A percentile compares a stretch with the other conserved stretches of the same genome.
phyloP scores from a whole-genome alignment of 2,329 filamentous ascomycete genomes.

The Botrytis paeoniae region DNA sequence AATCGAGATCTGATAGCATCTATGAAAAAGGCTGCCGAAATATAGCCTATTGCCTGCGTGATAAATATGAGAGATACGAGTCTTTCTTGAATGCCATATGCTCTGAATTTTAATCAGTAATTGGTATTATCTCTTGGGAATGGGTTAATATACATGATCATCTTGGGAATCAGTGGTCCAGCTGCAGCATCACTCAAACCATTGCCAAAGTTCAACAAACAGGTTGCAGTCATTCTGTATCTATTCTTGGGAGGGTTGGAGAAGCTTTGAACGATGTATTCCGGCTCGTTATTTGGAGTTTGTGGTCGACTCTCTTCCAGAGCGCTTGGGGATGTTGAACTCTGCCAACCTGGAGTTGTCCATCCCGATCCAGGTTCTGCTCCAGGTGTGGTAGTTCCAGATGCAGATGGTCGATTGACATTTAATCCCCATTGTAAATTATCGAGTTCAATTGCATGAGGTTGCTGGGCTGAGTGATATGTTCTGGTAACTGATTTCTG shows the following conservation, averaged over 20 bases:
- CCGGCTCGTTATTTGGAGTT: slow-evolving; percentile 43
- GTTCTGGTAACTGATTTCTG: slow-evolving; percentile 33
- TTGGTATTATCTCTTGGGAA: neutral
- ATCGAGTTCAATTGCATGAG: slow-evolving; percentile 33
- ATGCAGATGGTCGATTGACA: slow-evolving; percentile 25
- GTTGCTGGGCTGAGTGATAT: slow-evolving; percentile 35
- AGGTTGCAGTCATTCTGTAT: slow-evolving; percentile 63
- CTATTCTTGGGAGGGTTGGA: slow-evolving; percentile 65
- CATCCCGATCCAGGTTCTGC: slow-evolving; percentile 8
- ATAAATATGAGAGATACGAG: slow-evolving; percentile 81
- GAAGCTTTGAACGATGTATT: slow-evolving; percentile 53
- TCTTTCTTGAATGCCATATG: slow-evolving; percentile 15
- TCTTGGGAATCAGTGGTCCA: slow-evolving; percentile 77
- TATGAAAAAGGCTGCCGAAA: slow-evolving; percentile 66
- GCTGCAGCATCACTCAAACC: slow-evolving; percentile 74
- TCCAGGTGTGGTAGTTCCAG: slow-evolving; percentile 27
- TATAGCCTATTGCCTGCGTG: slow-evolving; percentile 72
- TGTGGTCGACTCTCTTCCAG: slow-evolving; percentile 53
- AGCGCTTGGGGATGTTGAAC: slow-evolving; percentile 28
- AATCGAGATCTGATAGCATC: slow-evolving; percentile 60
- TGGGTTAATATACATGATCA: slow-evolving; percentile 54
- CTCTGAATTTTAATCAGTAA: neutral
- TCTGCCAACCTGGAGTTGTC: slow-evolving; percentile 28
- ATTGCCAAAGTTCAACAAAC: slow-evolving; percentile 63
- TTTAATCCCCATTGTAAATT: slow-evolving; percentile 23